Evolutionary conservation across 768 basidiomycete genomes (phyloP), one percentile per base, ranked within the genome.

Genomic region (Trametes coccinea): DNA sequence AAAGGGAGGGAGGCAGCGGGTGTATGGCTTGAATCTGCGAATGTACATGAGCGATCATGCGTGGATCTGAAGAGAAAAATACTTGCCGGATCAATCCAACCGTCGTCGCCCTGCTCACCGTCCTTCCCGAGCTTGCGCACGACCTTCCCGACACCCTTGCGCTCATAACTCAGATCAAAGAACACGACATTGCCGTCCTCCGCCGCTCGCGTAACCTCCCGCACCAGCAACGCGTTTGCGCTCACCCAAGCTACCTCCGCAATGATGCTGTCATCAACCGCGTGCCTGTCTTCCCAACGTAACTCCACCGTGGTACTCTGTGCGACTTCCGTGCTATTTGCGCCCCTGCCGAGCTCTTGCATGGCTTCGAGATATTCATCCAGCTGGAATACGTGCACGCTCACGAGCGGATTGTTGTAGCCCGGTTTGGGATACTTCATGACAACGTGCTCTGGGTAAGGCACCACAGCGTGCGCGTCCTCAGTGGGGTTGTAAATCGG

Each of bases 371-470:
- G 75, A 69, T 87, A 88, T 13, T 75, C 70, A 41, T 74, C 77
- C 17, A 99, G 72, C 65, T 94, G 89, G 71, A 97, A 98, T 44
- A 97, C 83, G 70, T 90, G 86, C 31, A 90, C 82, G 4, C 85
- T 82, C 45, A 94, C 94, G 33, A 92, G 75, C 7, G 97, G 97
- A 71, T 98, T 99, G 47, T 84, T 78, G 73, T 89, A 93, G 17
- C 93, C 93, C 14, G 93, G 93, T 69, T 96, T 96, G 10, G 93
- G 93, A 70, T 96, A 96, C 65, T 81, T 80, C 72, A 94, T 86
- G 41, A 84, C 82, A 31, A 79, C 75, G 37, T 79, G 75, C 47
- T 73, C 71, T 16, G 91, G 89, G 73, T 96, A 98, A 34, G 93
- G 93, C 41, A 90, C 78, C 31, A 93, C 87, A 31, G 82, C 77